Conservation (phyloP, 805 yeast species). For the Spathaspora hagerdaliae region DNA sequence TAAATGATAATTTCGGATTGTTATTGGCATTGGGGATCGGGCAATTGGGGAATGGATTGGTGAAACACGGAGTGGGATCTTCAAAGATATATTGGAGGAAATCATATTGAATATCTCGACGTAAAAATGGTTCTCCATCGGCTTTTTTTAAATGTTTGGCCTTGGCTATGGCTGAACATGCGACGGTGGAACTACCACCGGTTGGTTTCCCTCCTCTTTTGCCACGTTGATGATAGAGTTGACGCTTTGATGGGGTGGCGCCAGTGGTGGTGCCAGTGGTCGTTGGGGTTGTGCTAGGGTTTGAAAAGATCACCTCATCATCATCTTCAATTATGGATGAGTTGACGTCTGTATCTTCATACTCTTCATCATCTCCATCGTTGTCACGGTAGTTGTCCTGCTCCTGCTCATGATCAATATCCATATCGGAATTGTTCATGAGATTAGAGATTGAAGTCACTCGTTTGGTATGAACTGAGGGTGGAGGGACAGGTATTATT, state of each 20-base stretch:
- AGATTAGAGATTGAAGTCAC: constrained; percentile 1
- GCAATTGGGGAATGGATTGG: constrained; percentile 51
- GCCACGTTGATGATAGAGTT: background rate
- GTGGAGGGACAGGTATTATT: background rate
- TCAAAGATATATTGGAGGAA: constrained; percentile 63
- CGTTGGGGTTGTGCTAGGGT: background rate
- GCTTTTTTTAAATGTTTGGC: constrained; percentile 56
- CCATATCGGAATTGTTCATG: constrained; percentile 1
- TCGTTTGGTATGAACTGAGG: background rate
- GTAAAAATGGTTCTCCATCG: constrained; percentile 91
- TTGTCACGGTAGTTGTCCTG: constrained; percentile 6
- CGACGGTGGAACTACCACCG: background rate
- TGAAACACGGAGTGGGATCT: constrained; percentile 63
- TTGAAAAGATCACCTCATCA: constrained; percentile 2
- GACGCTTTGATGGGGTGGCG: background rate
- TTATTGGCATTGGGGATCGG: constrained; percentile 32
- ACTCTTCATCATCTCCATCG: constrained; percentile 9
- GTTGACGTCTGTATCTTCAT: constrained; percentile 11
- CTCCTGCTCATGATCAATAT: background rate
- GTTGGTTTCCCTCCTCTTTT: background rate
- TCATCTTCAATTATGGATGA: constrained; percentile 10
- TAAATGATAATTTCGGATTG: constrained; percentile 60
- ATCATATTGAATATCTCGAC: constrained; percentile 82
- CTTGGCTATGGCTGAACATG: background rate
- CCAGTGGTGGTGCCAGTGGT: constrained; percentile 4